Evolutionary conservation across 306 rosid species (phyloP).

Genomic region (Cicer bijugum): DNA sequence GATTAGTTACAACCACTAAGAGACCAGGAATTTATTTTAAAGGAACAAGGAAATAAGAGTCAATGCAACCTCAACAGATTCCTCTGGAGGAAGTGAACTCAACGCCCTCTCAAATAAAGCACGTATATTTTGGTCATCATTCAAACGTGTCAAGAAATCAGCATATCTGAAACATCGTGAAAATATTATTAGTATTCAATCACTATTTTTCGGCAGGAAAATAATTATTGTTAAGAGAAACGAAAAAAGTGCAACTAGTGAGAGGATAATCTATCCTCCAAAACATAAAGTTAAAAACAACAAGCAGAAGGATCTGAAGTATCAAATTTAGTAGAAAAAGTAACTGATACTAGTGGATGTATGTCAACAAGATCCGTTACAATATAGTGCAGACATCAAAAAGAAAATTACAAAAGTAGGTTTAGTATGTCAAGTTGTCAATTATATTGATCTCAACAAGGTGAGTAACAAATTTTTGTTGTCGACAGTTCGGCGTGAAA

Average conservation of each 20-base stretch:
- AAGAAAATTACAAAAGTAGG: background rate
- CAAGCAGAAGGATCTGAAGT: too few species aligned
- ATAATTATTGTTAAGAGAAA: constrained; percentile 14
- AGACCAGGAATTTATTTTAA: background rate
- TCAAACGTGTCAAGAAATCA: constrained; percentile 89
- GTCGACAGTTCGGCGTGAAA: background rate
- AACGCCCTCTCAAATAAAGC: constrained; percentile 94
- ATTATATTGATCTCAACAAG: background rate
- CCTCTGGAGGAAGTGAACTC: constrained; percentile 78
- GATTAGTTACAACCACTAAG: constrained; percentile 29
- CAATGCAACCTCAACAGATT: constrained; percentile 76
- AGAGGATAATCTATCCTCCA: constrained; percentile 20
- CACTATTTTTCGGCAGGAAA: background rate
- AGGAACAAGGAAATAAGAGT: constrained; percentile 29
- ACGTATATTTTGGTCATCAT: constrained; percentile 93
- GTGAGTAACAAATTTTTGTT: background rate
- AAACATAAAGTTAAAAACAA: too few species aligned
- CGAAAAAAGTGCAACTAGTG: constrained; percentile 7
- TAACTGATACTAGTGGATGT: constrained; percentile 2
- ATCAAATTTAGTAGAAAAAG: background rate
- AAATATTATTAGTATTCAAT: constrained; percentile 30
- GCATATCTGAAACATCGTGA: constrained; percentile 71
- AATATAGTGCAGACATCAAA: background rate
- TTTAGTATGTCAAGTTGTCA: background rate
- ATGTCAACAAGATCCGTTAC: background rate